Base-by-base conservation (phyloP, 352 stramenopile species). In the Phytophthora citrophthora region DNA sequence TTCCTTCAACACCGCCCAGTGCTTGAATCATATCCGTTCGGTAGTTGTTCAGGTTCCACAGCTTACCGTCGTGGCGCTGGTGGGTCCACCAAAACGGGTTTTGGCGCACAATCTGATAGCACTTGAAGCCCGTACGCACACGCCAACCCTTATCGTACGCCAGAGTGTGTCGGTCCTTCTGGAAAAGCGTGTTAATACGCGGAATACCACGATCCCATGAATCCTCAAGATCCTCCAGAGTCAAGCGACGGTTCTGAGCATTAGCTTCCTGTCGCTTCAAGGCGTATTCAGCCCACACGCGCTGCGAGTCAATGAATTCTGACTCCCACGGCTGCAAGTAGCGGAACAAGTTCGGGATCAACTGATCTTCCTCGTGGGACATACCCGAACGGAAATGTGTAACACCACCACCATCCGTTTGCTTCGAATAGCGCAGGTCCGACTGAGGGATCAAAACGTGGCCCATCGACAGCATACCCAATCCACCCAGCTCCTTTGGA, bases 41-140 rank as follows among this genome's bases (percentile, higher is more conserved):
- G 72, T 99, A 99, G 54, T 99, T 99, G 86, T 99, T 99, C 20
- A 99, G 73, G 82, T 99, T 99, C 98, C 98, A 99, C 29, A 99
- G 77, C 70, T 99, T 99, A 65, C 98, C 98, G 79, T 99, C 98
- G 73, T 99, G 98, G 4, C 97, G 93, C 67, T 97, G 89, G 71
- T 98, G 92, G 15, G 97, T 99, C 98, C 97, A 99, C 97, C 97
- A 99, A 74, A 99, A 99, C 29, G 97, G 97, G 66, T 99, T 99
- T 43, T 99, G 91, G 39, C 97, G 89, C 49, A 97, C 70, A 52
- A 99, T 88, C 77, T 99, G 97, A 81, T 99, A 99, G 48, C 98
- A 90, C 78, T 99, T 99, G 76, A 99, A 99, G 53, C 99, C 96
- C 20, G 97, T 99, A 23, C 98, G 86, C 8, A 99, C 89, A 72